Evolutionary conservation across 2,329 filamentous ascomycete species (phyloP).

Genomic region (Colletotrichum lini): DNA sequence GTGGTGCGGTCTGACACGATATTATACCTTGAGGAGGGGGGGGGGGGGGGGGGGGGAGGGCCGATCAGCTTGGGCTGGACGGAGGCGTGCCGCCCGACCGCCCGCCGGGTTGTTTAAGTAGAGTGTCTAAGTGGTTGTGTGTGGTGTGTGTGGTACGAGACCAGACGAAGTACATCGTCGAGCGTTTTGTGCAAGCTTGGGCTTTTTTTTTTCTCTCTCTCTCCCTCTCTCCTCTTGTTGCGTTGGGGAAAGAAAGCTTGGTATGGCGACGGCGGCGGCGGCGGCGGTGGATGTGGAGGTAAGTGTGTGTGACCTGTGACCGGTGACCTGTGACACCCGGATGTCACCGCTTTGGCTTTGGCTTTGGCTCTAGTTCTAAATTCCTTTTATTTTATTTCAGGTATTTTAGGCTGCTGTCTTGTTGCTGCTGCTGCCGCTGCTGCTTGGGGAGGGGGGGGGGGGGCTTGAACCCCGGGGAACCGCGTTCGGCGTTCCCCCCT

Average conservation of each 20-base stretch:
- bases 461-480: too few species aligned
- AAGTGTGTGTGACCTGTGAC: not conserved
- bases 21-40: conserved; percentile 1
- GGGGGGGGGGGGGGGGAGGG: too few species aligned
- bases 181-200: not conserved
- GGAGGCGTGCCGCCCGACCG: not conserved
- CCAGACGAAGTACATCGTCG: too few species aligned
- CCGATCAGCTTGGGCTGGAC: not conserved
- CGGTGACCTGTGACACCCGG: conserved; percentile 12
- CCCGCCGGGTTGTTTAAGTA: too few species aligned
- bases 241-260: not conserved
- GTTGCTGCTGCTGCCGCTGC: too few species aligned
- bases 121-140: too few species aligned
- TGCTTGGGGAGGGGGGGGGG: too few species aligned
- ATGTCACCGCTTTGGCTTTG: conserved; percentile 13
- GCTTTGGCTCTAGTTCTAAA: not conserved
- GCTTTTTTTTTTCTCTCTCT: not conserved
- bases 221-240: not conserved
- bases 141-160: not conserved
- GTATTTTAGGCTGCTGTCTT: not conserved
- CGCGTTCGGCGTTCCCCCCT: too few species aligned
- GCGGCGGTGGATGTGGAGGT: too few species aligned
- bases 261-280: not conserved
- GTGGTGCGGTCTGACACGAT: conserved; percentile 19
- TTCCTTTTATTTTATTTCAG: not conserved